Evolutionary conservation across 148 eudicot species (phyloP), one percentile per base, ranked within the genome.

Genomic region (Silene conica): DNA sequence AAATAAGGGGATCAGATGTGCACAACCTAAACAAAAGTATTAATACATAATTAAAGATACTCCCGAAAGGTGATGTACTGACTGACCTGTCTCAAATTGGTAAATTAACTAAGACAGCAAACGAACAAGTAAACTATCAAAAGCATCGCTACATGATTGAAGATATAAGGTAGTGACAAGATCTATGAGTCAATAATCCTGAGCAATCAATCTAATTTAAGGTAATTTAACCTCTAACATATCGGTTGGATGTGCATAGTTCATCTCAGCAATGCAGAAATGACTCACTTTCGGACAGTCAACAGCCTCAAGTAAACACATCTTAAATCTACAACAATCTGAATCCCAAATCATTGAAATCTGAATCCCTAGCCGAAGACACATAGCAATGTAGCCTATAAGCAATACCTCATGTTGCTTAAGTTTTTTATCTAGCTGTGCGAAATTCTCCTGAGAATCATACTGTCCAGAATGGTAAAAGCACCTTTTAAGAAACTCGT

Each of bases 381-480:
- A 26, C 13, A 4, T 69, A n/a, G 18, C 23, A 25, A 45, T 23
- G 59, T 45, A 64, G 52, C 25, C 56, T 55, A 23, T 26, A 60
- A 15, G 13, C 6, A 3, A 71, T 86, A 94, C 98, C 97, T 94
- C 98, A 75, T 92, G 98, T 55, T 88, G 87, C 82, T 75, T 83
- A 61, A 94, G 93, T 74, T 86, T 90, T 80, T 77, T 85, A 82
- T 94, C 96, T 41, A 94, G 92, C 75, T 86, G 87, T 1, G 81
- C 74, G 71, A 94, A 92, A 77, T 85, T 54, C 6, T 91, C 86
- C 61, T 23, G 82, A 41, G 92, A 88, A 83, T 94, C 92, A 70
- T 94, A 94, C 74, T 88, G 93, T 72, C 97, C 98, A 71, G 91
- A 84, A 64, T 88, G 96, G 80, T 94, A 94, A 80, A 92, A 94